phyloP scores from a whole-genome alignment of 371 early-diverging fungal species.

The Actinomortierella wolfii region DNA sequence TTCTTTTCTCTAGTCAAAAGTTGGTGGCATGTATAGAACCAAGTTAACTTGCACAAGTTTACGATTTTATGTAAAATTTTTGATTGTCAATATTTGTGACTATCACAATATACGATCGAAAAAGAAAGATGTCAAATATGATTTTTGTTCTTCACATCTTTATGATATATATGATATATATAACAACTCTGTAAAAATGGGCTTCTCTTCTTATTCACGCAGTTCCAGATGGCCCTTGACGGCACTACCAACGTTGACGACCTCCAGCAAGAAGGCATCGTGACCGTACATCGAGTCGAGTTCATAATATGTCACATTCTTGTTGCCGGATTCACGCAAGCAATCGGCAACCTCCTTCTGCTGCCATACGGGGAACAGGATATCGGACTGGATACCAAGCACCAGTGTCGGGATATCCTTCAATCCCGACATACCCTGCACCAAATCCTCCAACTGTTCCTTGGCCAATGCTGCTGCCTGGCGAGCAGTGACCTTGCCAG shows the following conservation, averaged over 20 bases:
- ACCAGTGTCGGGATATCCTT: constrained; percentile 80
- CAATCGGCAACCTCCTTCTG: constrained; percentile 94
- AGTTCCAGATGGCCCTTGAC: constrained; percentile 92
- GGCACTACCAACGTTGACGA: constrained; percentile 89
- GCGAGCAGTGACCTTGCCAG: constrained; percentile 3
- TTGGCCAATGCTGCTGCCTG: constrained; percentile 19
- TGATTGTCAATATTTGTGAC: no score
- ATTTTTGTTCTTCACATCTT: no score
- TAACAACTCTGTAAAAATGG: no score
- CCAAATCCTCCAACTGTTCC: constrained; percentile 59
- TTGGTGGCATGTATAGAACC: no score
- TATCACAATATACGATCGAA: no score
- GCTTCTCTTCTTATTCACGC: constrained; percentile 32
- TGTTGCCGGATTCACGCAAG: constrained; percentile 82
- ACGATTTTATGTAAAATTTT: no score
- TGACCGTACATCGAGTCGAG: constrained; percentile 97
- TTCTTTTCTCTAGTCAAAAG: no score
- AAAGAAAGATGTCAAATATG: no score
- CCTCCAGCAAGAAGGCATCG: constrained; percentile 94
- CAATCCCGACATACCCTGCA: constrained; percentile 60
- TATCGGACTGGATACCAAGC: constrained; percentile 93
- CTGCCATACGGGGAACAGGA: constrained; percentile 94
- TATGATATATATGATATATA: no score
- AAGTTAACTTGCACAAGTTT: no score
- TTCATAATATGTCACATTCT: constrained; percentile 92